Evolutionary conservation across 78 protist species (phyloP).

Genomic region (slime mould (Dictyostelium discoideum)): DNA sequence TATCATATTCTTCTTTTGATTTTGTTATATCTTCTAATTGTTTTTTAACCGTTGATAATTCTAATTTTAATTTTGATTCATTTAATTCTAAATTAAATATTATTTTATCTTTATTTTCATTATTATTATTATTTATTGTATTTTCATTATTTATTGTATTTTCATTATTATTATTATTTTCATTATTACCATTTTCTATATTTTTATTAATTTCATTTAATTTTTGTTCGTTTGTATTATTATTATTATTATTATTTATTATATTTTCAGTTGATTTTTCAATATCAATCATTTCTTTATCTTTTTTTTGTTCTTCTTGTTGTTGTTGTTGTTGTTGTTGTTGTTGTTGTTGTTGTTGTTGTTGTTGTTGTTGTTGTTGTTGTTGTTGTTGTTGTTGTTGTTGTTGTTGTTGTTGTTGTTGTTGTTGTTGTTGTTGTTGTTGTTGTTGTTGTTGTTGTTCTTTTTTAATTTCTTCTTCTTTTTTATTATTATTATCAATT

Average conservation of each 20-base stretch:
- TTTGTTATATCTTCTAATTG: not conserved
- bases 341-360: too few species aligned
- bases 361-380: too few species aligned
- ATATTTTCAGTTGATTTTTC: not conserved
- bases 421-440: too few species aligned
- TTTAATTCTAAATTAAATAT: not conserved
- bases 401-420: too few species aligned
- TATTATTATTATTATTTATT: too few species aligned
- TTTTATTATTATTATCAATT: not conserved
- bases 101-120: not conserved
- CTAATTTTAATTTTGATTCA: conserved; percentile 16
- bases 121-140: not conserved
- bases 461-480: not conserved
- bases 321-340: too few species aligned
- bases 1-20: not conserved
- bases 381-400: too few species aligned
- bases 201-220: not conserved
- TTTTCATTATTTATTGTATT: not conserved
- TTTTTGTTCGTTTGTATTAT: not conserved
- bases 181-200: not conserved
- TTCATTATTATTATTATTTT: not conserved
- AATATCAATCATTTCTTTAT: not conserved
- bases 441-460: not conserved
- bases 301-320: not conserved
- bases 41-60: conserved; percentile 1